Evolutionary conservation across 495 filamentous ascomycete species (phyloP).

Genomic region (Hyaloscypha finlandica): DNA sequence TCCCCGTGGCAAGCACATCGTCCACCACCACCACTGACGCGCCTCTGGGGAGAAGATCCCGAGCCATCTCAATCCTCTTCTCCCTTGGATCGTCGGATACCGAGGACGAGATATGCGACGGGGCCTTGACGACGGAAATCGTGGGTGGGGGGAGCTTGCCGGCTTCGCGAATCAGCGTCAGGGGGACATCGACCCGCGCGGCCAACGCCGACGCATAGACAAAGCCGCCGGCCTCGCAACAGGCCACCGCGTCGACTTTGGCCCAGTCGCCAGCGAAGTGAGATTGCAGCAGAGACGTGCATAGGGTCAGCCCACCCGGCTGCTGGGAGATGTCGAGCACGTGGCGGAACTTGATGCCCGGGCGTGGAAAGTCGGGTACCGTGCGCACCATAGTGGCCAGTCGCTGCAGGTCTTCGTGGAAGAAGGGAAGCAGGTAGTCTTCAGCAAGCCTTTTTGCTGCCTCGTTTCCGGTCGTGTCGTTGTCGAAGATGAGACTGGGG

Average conservation of each 20-base stretch:
- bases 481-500: slow-evolving; percentile 55
- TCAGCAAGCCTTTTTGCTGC: slow-evolving; percentile 46
- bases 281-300: slow-evolving; percentile 52
- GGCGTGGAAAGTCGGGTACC: slow-evolving; percentile 54
- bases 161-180: slow-evolving; percentile 58
- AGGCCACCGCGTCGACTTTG: slow-evolving; percentile 47
- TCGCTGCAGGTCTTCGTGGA: slow-evolving; percentile 50
- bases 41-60: slow-evolving; percentile 44
- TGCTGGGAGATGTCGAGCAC: slow-evolving; percentile 60
- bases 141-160: slow-evolving; percentile 63
- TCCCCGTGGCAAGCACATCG: slow-evolving; percentile 63
- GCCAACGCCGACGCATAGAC: slow-evolving; percentile 59
- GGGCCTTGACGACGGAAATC: slow-evolving; percentile 48
- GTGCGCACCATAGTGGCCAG: slow-evolving; percentile 54
- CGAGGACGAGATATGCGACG: slow-evolving; percentile 59
- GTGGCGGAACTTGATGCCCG: slow-evolving; percentile 57
- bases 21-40: slow-evolving; percentile 61
- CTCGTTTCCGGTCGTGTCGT: slow-evolving; percentile 44
- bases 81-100: slow-evolving; percentile 37
- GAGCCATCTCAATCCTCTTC: slow-evolving; percentile 54
- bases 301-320: slow-evolving; percentile 53
- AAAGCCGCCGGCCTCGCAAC: slow-evolving; percentile 61
- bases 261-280: slow-evolving; percentile 54
- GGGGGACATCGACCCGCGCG: slow-evolving; percentile 43
- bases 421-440: slow-evolving; percentile 49